Conservation (phyloP, 768 basidiomycete species). For the Tricholoma bakamatsutake region DNA sequence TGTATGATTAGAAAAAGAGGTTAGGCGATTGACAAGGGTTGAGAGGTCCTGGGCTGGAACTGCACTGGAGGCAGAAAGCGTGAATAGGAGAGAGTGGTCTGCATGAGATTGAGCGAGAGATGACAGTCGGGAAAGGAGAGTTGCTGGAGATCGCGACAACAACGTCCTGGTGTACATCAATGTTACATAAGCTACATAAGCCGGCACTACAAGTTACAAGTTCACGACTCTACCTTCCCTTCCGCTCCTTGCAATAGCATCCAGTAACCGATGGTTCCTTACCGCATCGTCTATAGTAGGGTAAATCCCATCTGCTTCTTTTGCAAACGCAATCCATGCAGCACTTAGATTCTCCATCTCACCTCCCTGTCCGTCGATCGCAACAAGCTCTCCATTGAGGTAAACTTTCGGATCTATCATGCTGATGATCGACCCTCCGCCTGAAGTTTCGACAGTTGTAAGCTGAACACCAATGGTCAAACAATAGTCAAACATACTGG, state of each 20-base stretch:
- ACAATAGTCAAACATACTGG: background rate
- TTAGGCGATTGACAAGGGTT: constrained; percentile 32
- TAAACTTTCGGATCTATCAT: constrained; percentile 21
- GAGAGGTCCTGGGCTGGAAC: constrained; percentile 32
- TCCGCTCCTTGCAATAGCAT: constrained; percentile 19
- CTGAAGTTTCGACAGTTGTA: background rate
- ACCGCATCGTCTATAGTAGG: constrained; percentile 26
- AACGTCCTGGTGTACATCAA: constrained; percentile 35
- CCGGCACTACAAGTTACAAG: constrained; percentile 1
- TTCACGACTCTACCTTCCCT: constrained; percentile 20
- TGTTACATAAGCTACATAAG: background rate
- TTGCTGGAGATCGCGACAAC: constrained; percentile 30
- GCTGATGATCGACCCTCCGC: constrained; percentile 9
- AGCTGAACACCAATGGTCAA: background rate
- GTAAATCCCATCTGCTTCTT: constrained; percentile 16
- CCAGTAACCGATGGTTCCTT: constrained; percentile 14
- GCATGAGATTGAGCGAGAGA: constrained; percentile 24
- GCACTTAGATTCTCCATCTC: constrained; percentile 4
- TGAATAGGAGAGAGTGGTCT: constrained; percentile 40
- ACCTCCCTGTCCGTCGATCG: constrained; percentile 7
- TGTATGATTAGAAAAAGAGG: constrained; percentile 32
- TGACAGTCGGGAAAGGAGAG: constrained; percentile 29
- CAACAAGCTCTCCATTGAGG: constrained; percentile 25
- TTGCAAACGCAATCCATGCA: constrained; percentile 20
- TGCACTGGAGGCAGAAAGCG: constrained; percentile 37